A percentile compares a stretch with the other conserved stretches of the same genome.
These are phyloP conservation scores for Holtermanniella nyarrowii DNA, from an alignment of 768 basidiomycete genomes.

Conservation along the genomic window DNA sequence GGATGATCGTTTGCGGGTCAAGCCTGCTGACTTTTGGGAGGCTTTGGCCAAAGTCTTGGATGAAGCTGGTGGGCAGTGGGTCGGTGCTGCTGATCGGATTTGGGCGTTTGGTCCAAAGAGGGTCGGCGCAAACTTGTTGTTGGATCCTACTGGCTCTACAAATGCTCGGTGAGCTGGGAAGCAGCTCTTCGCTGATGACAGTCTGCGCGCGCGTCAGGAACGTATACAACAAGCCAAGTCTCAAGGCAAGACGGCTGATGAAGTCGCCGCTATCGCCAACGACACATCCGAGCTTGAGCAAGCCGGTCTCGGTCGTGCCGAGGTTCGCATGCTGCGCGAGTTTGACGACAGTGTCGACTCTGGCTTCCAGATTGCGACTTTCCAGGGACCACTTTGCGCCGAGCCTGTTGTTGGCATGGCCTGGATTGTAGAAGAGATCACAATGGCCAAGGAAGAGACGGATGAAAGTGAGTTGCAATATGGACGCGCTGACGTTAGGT, in stretches of 20 bases:
- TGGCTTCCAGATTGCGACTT: constrained; percentile 88
- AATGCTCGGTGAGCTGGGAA: constrained; percentile 30
- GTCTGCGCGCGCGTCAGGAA: constrained; percentile 23
- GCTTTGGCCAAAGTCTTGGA: constrained; percentile 55
- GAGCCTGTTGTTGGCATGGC: constrained; percentile 91
- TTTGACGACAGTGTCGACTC: constrained; percentile 79
- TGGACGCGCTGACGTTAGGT: constrained; percentile 43
- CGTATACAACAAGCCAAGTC: constrained; percentile 28
- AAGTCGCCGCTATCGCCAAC: constrained; percentile 29
- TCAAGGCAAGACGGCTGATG: constrained; percentile 33
- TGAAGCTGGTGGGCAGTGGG: constrained; percentile 70
- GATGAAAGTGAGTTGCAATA: constrained; percentile 17
- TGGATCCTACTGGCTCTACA: constrained; percentile 51
- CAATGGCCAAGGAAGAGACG: constrained; percentile 60
- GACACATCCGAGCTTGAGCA: constrained; percentile 18
- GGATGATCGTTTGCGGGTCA: constrained; percentile 16
- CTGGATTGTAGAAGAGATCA: constrained; percentile 67
- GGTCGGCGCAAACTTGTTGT: constrained; percentile 72
- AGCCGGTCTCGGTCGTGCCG: constrained; percentile 13
- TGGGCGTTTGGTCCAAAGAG: constrained; percentile 90
- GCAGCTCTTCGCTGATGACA: constrained; percentile 5
- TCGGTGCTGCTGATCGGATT: constrained; percentile 55
- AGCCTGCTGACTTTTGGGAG: constrained; percentile 68
- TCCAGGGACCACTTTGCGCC: constrained; percentile 87
- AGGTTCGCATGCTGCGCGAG: constrained; percentile 42